phyloP scores from a whole-genome alignment of 2,329 filamentous ascomycete genomes.

The Verticillium nubilum region DNA sequence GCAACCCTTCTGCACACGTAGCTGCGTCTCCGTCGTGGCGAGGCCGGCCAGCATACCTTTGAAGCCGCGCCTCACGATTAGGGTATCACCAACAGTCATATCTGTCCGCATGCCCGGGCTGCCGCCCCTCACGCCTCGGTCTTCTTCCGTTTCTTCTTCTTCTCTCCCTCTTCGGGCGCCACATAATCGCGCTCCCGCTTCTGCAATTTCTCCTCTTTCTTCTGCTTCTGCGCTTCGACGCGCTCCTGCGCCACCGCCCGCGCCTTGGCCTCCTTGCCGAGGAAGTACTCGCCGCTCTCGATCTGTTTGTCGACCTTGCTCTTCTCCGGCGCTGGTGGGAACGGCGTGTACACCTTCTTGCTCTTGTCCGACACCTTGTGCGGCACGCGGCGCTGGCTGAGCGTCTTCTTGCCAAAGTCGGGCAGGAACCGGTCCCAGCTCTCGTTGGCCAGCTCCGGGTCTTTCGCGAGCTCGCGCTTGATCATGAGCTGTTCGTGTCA shows the following conservation, averaged over 20 bases:
- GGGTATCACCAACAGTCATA: neutral
- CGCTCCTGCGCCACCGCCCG: constrained; percentile 72
- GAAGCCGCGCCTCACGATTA: neutral
- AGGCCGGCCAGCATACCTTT: neutral
- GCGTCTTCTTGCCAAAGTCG: constrained; percentile 91
- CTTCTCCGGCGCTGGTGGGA: constrained; percentile 95
- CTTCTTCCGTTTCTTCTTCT: constrained; percentile 61
- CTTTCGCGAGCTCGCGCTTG: constrained; percentile 84
- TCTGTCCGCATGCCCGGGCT: constrained; percentile 6
- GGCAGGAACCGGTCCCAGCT: constrained; percentile 95
- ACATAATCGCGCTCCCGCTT: constrained; percentile 83
- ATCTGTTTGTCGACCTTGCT: constrained; percentile 98
- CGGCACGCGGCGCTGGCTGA: constrained; percentile 78
- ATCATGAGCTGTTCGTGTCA: constrained; percentile 91
- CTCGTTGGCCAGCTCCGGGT: constrained; percentile 78
- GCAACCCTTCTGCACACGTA: neutral
- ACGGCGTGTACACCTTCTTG: constrained; percentile 94
- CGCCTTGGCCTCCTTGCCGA: constrained; percentile 89
- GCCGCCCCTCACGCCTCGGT: constrained; percentile 18
- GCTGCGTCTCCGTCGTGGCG: neutral
- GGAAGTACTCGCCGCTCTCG: constrained; percentile 94
- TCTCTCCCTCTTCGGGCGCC: constrained; percentile 70
- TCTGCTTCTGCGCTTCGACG: constrained; percentile 77
- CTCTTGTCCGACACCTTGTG: constrained; percentile 85
- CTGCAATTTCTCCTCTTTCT: constrained; percentile 82